Base-by-base conservation (phyloP, 2,329 filamentous ascomycete genomes). In the Hypoxylon sp. region DNA sequence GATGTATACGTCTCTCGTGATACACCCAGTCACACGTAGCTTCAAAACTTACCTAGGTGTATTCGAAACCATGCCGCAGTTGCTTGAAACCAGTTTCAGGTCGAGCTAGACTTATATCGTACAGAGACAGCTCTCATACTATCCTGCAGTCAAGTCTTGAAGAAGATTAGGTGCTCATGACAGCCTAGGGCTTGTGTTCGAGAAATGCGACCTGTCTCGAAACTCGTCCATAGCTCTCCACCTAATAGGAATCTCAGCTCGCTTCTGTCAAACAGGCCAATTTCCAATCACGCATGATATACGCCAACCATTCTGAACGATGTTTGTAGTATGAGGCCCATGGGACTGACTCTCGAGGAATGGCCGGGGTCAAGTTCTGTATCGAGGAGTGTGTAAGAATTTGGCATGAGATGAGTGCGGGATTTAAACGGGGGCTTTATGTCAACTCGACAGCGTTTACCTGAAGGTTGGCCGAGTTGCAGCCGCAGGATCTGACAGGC, bases 71-170 rank as follows among this genome's bases (percentile, higher is more conserved):
- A 46, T 26, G 22, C 35, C 46, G 14, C 31, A 22, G 13, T 42
- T 26, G 51, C 39, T 60, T 57, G 50, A 62, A 63, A 63, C 53
- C 26, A 29, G 46, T 60, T 65, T 63, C 46, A 53, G 37, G 35
- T 54, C 31, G 46, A 58, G 5, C 19, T 19, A 24, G 17, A 11
- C 19, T 35, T 44, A 24, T 31, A 48, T 59, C 11, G 37, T 46
- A 47, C 19, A 44, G 22, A 56, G 29, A 11, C 58, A 22, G 31
- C 35, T 17, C 37, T 22, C 47, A 39, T 50, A 48, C 22, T 26
- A 10, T 48, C 29, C 37, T 48, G 17, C 33, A 33, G 5, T 24
- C 24, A 19, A 46, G 5, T 33, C 35, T 24, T 26, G 29, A 2
- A 26, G n/a, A 31, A 17, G 29, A 11, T 26, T 13, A 14, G 8